Evolutionary conservation across 768 basidiomycete genomes (phyloP), one percentile per base, ranked within the genome.

Genomic region (Lepiota subincarnata): DNA sequence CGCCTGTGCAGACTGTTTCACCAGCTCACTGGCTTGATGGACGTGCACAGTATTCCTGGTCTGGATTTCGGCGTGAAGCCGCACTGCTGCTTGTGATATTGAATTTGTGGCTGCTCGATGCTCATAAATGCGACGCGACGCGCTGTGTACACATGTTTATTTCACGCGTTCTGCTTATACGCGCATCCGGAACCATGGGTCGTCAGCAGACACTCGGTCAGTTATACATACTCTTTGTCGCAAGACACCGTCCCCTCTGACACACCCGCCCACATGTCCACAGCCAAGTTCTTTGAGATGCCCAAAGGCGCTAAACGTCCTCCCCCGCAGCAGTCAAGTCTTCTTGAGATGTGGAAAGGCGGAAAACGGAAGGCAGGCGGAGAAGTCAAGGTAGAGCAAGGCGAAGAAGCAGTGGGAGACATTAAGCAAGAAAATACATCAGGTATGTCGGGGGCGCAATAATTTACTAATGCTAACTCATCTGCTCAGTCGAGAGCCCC

Each of bases 261-360:
- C 53, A 38, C 39, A 22, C 51, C 38, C 28, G 36, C 31, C 55
- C 38, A 56, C 24, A 49, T 19, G 28, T 5, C 10, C 11, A 35
- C 57, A 92, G 89, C 83, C 35, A 88, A 81, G 62, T 92, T 90
- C 73, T 82, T 91, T 51, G 73, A 77, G 54, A 87, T 90, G 86
- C 87, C 90, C 0, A 77, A 77, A 58, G 76, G 76, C 24, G 59
- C 64, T n/a, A 90, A 88, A 68, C 65, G 80, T 24, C 67, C 84
- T 2, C 85, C 86, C 0, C 82, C 85, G 6, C 88, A 89, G 54
- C 90, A 93, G 65, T 75, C 89, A n/a, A 90, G 74, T 61, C 78
- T 93, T 36, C 75, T 80, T 53, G 87, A 90, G 50, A 76, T 89
- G 73, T 92, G 88, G 87, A 48, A 48, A 13, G 75, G 73, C 8